Conservation (phyloP, 306 rosid species). For the Oemleria cerasiformis region DNA sequence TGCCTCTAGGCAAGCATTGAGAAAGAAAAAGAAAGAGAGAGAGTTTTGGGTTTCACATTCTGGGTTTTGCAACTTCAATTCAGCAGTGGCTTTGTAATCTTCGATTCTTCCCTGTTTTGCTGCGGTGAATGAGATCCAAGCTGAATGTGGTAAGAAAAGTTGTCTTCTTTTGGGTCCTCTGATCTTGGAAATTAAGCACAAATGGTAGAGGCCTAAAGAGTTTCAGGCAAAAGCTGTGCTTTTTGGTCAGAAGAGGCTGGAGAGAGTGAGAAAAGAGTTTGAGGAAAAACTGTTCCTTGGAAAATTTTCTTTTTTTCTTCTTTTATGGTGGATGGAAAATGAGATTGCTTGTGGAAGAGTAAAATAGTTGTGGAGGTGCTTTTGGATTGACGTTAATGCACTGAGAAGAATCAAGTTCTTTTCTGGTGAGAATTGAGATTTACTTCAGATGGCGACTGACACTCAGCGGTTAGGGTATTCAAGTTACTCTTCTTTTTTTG, state of each 20-base stretch:
- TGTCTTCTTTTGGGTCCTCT: not conserved
- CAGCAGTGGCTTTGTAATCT: not conserved
- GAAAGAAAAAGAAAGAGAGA: not conserved
- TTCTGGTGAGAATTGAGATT: not conserved
- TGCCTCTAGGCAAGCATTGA: not conserved
- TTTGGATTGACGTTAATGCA: not conserved
- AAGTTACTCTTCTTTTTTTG: too few species aligned
- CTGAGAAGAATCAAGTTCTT: constrained; percentile 10
- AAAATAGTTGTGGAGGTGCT: not conserved
- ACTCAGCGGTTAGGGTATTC: not conserved
- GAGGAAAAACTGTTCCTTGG: not conserved
- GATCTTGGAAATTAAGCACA: constrained; percentile 1
- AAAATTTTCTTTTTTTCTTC: not conserved
- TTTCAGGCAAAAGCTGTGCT: not conserved
- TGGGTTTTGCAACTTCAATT: not conserved
- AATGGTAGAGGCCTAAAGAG: not conserved
- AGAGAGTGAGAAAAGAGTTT: not conserved
- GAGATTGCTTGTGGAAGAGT: constrained; percentile 11
- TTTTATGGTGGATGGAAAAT: constrained; percentile 5
- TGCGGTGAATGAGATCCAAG: constrained; percentile 16
- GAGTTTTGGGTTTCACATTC: constrained; percentile 7
- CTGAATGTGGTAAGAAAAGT: not conserved
- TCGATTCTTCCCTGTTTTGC: not conserved
- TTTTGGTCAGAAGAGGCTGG: not conserved
- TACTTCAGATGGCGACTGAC: not conserved